These are phyloP conservation scores for Mycena crocata DNA, from an alignment of 768 basidiomycete genomes.

Conservation along the genomic window DNA sequence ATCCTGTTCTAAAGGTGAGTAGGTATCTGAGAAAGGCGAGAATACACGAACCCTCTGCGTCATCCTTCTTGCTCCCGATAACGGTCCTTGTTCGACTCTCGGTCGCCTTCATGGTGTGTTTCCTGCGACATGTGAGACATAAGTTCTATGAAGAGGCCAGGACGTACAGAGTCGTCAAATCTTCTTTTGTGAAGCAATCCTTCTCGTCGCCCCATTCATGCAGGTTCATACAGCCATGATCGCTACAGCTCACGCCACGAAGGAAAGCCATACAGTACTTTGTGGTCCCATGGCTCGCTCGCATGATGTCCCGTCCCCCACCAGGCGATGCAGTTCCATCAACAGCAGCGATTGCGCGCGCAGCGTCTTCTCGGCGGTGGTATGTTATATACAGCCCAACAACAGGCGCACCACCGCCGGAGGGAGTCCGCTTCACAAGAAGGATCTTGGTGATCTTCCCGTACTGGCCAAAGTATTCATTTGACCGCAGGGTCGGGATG, in stretches of 20 bases:
- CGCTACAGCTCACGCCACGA: constrained; percentile 84
- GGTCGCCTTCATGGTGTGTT: constrained; percentile 93
- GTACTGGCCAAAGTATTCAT: constrained; percentile 98
- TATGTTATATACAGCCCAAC: constrained; percentile 98
- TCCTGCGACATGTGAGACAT: constrained; percentile 57
- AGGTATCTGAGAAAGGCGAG: constrained; percentile 25
- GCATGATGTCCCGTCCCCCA: constrained; percentile 88
- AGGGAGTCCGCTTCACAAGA: constrained; percentile 87
- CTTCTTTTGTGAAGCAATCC: constrained; percentile 97
- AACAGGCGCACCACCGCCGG: constrained; percentile 77
- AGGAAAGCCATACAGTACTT: constrained; percentile 98
- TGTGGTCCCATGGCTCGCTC: constrained; percentile 95
- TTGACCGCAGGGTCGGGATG: constrained; percentile 91
- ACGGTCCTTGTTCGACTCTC: constrained; percentile 71
- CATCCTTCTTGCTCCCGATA: constrained; percentile 65
- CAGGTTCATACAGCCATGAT: constrained; percentile 91
- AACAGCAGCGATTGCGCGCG: constrained; percentile 90
- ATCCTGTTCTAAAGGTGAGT: constrained; percentile 47
- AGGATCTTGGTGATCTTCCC: constrained; percentile 97
- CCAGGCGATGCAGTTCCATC: constrained; percentile 94
- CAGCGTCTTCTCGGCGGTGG: constrained; percentile 93
- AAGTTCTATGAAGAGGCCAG: constrained; percentile 22
- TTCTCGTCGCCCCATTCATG: constrained; percentile 99
- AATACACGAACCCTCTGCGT: constrained; percentile 59
- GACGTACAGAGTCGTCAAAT: constrained; percentile 87